Base-by-base conservation (phyloP, 2,329 filamentous ascomycete species). In the Chaetomium globosum region DNA sequence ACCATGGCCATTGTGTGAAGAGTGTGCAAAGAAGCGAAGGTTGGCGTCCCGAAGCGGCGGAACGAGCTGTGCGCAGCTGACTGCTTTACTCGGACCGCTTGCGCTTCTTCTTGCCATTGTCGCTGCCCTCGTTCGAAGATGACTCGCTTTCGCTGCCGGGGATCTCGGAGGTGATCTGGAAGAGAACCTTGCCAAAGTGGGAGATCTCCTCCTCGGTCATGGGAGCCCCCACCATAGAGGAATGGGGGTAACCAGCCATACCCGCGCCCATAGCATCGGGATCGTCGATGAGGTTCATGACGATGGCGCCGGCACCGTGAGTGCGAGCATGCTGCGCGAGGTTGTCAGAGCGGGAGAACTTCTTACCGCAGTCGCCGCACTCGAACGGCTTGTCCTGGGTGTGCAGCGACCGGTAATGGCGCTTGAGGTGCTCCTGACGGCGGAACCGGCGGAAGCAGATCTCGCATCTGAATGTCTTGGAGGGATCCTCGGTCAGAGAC, bases 371-470 rank as follows among this genome's bases (percentile, higher is more conserved):
- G 81, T 99, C 94, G 71, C 88, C 87, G 84, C 95, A 99, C 81
- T 96, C 92, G 74, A 98, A 99, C 5, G 95, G 95, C 88, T 98
- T 99, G 77, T 98, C 95, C 75, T 96, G 90, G 1, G 95, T 99
- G 84, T 99, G 95, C 56, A 99, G 92, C 65, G 95, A 98, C 72
- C 95, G 89, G 84, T 97, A 97, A 83, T 99, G 95, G 69, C 95
- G 91, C 88, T 99, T 99, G 67, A 99, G 87, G 76, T 99, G 95
- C 79, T 99, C 95, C 80, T 99, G 95, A 68, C 95, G 92, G 68
- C 95, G 91, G 89, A 99, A 99, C 67, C 95, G 92, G 70, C 95
- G 93, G 74, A 92, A 94, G 88, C 95, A 99, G 26, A 97, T 86
- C 64, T 93, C 93, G 81, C 95, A 99, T 67, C 97, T 92, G 70